phyloP scores from a whole-genome alignment of 2,329 filamentous ascomycete species.

The Fusarium irregulare region DNA sequence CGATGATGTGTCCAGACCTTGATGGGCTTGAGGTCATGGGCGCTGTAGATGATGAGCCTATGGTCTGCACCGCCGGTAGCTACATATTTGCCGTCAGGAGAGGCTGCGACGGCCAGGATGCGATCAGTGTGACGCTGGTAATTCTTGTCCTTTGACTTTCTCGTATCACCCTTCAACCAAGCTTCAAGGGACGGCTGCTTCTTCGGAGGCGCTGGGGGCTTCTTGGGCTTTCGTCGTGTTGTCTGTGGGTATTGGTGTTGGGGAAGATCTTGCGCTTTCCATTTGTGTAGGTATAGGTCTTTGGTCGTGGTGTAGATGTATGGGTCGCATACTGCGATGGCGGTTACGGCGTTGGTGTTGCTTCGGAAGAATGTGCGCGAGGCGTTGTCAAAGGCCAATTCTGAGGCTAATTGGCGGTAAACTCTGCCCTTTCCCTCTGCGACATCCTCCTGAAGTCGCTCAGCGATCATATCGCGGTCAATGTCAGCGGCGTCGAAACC shows the following conservation, averaged over 20 bases:
- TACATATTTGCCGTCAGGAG: conserved; percentile 88
- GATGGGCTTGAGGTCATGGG: conserved; percentile 79
- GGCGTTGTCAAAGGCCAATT: conserved; percentile 76
- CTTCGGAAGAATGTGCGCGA: conserved; percentile 79
- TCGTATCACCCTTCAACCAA: conserved; percentile 71
- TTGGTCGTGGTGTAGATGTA: conserved; percentile 91
- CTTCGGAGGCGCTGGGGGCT: conserved; percentile 67
- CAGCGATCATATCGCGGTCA: conserved; percentile 90
- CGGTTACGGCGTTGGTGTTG: conserved; percentile 82
- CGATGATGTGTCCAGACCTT: conserved; percentile 92
- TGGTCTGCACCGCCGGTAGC: conserved; percentile 90
- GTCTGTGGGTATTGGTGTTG: conserved; percentile 70
- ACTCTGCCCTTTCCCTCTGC: conserved; percentile 91
- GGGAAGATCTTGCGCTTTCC: conserved; percentile 79
- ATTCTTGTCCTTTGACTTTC: conserved; percentile 69
- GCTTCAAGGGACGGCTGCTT: conserved; percentile 71
- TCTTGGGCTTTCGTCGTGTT: conserved; percentile 68
- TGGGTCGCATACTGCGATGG: conserved; percentile 80
- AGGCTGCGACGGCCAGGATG: conserved; percentile 87
- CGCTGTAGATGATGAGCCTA: conserved; percentile 89
- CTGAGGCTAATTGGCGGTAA: conserved; percentile 81
- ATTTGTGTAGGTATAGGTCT: conserved; percentile 87
- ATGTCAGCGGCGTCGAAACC: conserved; percentile 96
- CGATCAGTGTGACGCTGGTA: conserved; percentile 82
- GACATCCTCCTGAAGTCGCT: conserved; percentile 90